Base-by-base conservation (phyloP, 2,329 filamentous ascomycete species). In the Parascedosporium putredinis region DNA sequence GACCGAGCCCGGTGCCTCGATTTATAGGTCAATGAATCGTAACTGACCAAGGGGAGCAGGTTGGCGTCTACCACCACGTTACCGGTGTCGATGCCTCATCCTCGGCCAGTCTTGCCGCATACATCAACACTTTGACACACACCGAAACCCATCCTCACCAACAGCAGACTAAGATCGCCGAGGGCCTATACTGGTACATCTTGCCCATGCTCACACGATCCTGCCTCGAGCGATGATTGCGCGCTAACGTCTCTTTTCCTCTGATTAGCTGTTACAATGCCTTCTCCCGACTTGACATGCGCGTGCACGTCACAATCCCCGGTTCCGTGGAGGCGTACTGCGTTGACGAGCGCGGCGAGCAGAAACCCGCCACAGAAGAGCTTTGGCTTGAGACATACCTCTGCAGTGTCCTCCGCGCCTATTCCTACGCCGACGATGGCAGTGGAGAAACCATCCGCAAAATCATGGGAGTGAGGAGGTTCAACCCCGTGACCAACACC, bases 401-500 rank as follows among this genome's bases (percentile, higher is more conserved):
- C 2, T 98, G 93, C 71, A 94, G 86, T 55, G 89, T 98, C 6
- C 71, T 98, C 54, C 79, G 93, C 59, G 90, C 93, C 53, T 98
- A 97, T 67, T 91, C 88, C 1, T 98, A 98, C 63, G 93, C 93
- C 46, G 91, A 98, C 63, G 86, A 96, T 65, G 91, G 91, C 42
- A 93, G 86, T 50, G 91, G 91, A 50, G 91, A 96, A 59, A 86
- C 86, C 1, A 95, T 97, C 63, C 86, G 93, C 66, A 95, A 93
- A 70, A 96, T 98, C 53, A 87, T 97, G 63, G 93, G 91, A n/a
- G 89, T 97, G 47, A 79, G 93, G 58, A 81, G 93, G 55, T 97
- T 98, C 75, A 98, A 98, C 62, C 93, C 93, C 1, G 88, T 98
- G 53, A 96, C 89, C 45, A 97, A 87, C 65, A 97, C 93, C n/a